Evolutionary conservation across 148 eudicot species (phyloP).

Genomic region (Amaranthus cruentus): DNA sequence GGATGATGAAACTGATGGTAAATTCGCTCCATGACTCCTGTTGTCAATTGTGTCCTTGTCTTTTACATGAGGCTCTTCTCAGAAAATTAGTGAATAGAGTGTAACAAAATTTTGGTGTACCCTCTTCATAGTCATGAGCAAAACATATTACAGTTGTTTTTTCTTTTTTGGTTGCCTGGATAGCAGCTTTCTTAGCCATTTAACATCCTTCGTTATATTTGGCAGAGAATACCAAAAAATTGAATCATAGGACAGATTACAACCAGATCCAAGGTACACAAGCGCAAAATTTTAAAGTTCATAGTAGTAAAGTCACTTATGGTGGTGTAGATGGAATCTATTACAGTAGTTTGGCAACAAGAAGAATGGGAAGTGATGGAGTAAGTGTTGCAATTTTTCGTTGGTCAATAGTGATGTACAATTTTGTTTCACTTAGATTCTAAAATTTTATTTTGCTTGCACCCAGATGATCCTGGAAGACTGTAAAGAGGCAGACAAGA

Average conservation of each 20-base stretch:
- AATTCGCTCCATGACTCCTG: background rate
- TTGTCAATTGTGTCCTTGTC: background rate
- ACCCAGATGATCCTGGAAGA: constrained; percentile 65
- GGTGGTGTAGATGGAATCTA: constrained; percentile 83
- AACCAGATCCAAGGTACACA: constrained; percentile 25
- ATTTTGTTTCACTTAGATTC: background rate
- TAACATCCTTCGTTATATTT: constrained; percentile 6
- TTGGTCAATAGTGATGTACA: background rate
- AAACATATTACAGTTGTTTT: background rate
- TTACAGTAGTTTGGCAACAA: constrained; percentile 54
- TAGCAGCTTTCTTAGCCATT: background rate
- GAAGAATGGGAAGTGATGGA: constrained; percentile 62
- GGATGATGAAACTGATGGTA: constrained; percentile 63
- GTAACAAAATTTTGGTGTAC: background rate
- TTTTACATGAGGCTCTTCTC: background rate
- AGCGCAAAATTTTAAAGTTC: constrained; percentile 36
- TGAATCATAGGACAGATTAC: constrained; percentile 18
- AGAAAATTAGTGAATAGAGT: background rate
- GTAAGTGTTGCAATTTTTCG: constrained; percentile 32
- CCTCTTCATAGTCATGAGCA: background rate
- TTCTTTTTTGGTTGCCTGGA: background rate
- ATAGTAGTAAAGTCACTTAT: constrained; percentile 58
- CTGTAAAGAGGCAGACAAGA: constrained; percentile 72
- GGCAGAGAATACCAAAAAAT: constrained; percentile 35
- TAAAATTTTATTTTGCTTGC: background rate